Conservation (phyloP, 2,329 filamentous ascomycete species). For the Fusarium clavum region DNA sequence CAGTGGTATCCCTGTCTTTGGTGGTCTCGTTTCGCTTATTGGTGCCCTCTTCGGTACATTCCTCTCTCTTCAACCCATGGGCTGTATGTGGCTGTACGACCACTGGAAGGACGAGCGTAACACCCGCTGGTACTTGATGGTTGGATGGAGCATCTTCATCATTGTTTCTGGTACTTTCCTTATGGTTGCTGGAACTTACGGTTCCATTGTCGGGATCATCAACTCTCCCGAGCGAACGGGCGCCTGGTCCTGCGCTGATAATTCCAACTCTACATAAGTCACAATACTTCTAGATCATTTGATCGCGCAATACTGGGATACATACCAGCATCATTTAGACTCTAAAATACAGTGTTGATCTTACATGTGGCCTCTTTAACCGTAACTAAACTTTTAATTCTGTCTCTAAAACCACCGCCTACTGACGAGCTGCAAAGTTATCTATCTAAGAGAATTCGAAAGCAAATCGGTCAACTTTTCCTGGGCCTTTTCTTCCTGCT, state of each 20-base stretch:
- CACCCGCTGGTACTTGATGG: conserved; percentile 29
- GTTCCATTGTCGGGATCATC: conserved; percentile 52
- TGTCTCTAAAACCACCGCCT: no score
- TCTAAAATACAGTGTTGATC: fast-evolving
- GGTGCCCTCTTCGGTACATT: conserved; percentile 48
- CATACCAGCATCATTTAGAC: not conserved
- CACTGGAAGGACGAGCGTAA: conserved; percentile 41
- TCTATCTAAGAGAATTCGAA: no score
- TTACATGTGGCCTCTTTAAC: no score
- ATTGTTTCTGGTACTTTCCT: conserved; percentile 50
- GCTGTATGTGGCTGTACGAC: conserved; percentile 47
- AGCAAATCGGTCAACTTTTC: no score
- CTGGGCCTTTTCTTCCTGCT: no score
- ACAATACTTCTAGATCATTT: not conserved
- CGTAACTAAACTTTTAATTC: no score
- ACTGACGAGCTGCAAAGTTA: no score
- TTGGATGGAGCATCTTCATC: conserved; percentile 20
- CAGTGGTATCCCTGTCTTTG: conserved; percentile 44
- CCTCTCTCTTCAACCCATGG: conserved; percentile 47
- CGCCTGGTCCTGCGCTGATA: conserved; percentile 58
- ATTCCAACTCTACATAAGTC: conserved; percentile 50
- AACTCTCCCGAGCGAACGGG: conserved; percentile 53
- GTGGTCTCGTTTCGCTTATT: conserved; percentile 45
- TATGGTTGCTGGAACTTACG: conserved; percentile 59
- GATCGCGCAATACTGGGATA: fast-evolving